Base-by-base conservation (phyloP, 306 rosid genomes). In the Fragaria nilgerrensis region DNA sequence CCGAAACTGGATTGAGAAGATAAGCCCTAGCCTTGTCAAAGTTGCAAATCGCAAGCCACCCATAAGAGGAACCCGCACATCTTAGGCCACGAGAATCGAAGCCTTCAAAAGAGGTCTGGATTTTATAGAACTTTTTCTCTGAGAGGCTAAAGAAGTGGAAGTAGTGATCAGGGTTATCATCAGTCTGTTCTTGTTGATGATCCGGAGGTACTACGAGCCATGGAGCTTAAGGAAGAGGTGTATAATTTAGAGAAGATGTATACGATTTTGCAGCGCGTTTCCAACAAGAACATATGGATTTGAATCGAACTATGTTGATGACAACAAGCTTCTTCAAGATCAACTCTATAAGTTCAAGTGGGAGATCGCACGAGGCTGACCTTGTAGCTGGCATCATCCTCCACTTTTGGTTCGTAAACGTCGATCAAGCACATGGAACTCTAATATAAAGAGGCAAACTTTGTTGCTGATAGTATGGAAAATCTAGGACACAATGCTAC, bases 61-160 rank as follows among this genome's bases (percentile, higher is more conserved):
- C 77, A 7, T 78, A 52, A 47, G 77, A 78, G 3, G 77, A 78
- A 10, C 77, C 77, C 4, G 25, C 56, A 19, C 32, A 62, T 15
- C 1, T 6, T 23, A 20, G 16, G 59, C 1, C 3, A 43, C 15
- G 0, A 0, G 0, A 13, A 29, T 29, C 25, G 1, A 58, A 13
- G 48, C 27, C 49, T 13, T 20, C 13, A 9, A 58, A 20, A 20
- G 12, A 7, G 59, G 25, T 53, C 22, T 53, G 20, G 25, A 53
- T 53, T n/a, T 53, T 53, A 53, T 20, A 9, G 9, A 20, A 9
- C 23, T 20, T 49, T 15, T 17, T 53, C 22, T 53, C 59, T 7
- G 25, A 19, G 11, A 53, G 4, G 61, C 25, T 53, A 53, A 53
- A 53, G 11, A 53, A 53, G 25, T 5, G 2, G 25, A 53, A 20